Conservation (phyloP, 768 basidiomycete species). For the Lactarius psammicola region DNA sequence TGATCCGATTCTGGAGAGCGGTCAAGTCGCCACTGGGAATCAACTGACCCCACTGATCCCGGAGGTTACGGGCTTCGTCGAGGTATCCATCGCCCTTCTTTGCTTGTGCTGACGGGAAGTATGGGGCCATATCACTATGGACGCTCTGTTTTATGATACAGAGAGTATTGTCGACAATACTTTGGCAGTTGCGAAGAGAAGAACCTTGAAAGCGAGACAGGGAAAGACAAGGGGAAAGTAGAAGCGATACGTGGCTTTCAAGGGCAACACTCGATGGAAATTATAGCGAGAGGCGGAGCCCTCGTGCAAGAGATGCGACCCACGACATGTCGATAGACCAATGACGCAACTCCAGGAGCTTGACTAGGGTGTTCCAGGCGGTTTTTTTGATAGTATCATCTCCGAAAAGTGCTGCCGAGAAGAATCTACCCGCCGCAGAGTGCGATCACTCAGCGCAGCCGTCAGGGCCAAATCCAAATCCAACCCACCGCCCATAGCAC, state of each 20-base stretch:
- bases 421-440: not conserved
- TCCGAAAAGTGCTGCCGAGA: not conserved
- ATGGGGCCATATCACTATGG: constrained; percentile 1
- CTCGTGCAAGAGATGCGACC: not conserved
- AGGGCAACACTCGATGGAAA: not conserved
- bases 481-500: not conserved
- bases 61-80: constrained; percentile 16
- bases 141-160: not conserved
- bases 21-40: constrained; percentile 13
- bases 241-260: not conserved
- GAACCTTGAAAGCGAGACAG: not conserved
- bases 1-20: constrained; percentile 11
- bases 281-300: not conserved
- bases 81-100: constrained; percentile 21
- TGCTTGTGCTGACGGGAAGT: constrained; percentile 10
- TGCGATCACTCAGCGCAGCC: not conserved
- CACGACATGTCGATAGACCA: not conserved
- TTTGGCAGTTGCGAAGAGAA: not conserved
- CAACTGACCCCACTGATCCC: constrained; percentile 13
- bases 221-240: not conserved
- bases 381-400: not conserved
- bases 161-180: not conserved
- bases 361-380: not conserved
- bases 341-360: not conserved
- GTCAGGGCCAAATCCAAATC: not conserved